Conservation (phyloP, 106 monocot species). For the Dendrobium huoshanense region DNA sequence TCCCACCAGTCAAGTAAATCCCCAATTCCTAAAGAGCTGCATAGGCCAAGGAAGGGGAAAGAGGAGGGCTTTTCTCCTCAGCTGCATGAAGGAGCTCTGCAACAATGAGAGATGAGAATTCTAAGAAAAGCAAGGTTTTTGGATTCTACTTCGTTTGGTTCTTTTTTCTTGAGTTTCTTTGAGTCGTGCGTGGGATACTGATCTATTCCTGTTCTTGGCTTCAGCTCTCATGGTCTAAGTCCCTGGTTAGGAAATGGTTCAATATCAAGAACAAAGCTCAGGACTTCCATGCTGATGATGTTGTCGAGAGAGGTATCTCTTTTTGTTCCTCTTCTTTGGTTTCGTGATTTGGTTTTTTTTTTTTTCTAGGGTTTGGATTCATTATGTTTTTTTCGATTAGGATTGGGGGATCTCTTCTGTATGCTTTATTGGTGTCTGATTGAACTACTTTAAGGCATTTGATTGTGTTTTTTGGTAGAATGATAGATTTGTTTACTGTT, state of each 20-base stretch:
- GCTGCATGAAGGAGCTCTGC: slow-evolving; percentile 60
- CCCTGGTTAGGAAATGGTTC: slow-evolving; percentile 91
- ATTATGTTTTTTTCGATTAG: not conserved
- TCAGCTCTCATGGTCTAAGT: slow-evolving; percentile 94
- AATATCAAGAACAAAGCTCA: slow-evolving; percentile 90
- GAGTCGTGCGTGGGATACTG: slow-evolving; percentile 7
- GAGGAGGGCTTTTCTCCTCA: slow-evolving; percentile 1
- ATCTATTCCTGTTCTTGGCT: slow-evolving; percentile 12
- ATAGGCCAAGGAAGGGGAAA: not conserved
- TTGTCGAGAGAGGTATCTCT: slow-evolving; percentile 49
- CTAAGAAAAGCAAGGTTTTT: slow-evolving; percentile 88
- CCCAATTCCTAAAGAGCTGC: not conserved
- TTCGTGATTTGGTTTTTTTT: not conserved
- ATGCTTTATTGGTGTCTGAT: not conserved
- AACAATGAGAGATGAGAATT: slow-evolving; percentile 87
- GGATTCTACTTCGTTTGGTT: not conserved
- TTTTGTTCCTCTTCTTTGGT: not conserved
- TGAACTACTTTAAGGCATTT: not conserved
- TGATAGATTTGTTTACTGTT: not conserved
- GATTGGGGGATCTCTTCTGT: not conserved
- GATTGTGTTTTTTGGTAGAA: not conserved
- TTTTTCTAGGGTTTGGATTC: slow-evolving; percentile 12
- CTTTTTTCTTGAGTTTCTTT: not conserved
- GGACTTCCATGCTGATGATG: slow-evolving; percentile 82
- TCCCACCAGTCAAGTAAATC: not conserved